Base-by-base conservation (phyloP, 2,329 filamentous ascomycete genomes). In the Pyricularia sp. region DNA sequence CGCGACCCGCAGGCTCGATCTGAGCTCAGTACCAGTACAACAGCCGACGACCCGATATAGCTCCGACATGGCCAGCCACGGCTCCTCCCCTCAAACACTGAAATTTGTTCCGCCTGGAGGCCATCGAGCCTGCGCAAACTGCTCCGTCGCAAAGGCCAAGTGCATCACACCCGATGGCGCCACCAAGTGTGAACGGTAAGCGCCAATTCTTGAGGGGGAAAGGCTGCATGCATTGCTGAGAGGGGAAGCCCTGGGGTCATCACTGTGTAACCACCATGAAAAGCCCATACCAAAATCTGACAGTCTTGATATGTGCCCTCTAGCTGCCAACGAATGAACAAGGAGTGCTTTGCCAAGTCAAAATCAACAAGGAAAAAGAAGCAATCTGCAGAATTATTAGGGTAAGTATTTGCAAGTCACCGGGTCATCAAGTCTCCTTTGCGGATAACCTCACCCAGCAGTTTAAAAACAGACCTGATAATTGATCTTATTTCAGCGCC, bases 41-140 rank as follows among this genome's bases (percentile, higher is more conserved):
- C 40, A 49, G 40, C 40, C 40, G 40, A 49, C 40, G 40, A 49
- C 40, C 40, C 40, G 40, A 49, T n/a, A 19, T n/a, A 49, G 7
- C 40, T 49, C 40, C 40, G 40, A 49, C 4, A 49, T 49, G 40
- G n/a, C 40, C 16, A 49, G 40, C 40, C 40, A 49, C 19, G 40
- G 40, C 19, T 62, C 60, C 3, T 22, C 60, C 22, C 60, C 40
- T 16, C 60, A 62, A 24, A 64, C 31, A 16, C 67, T 70, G 65
- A 70, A 70, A 65, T 71, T 70, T 28, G 69, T 70, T 9, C 69
- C 69, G 1, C 69, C 69, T 1, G 69, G 68, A 60, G 69, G 69
- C 63, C 68, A 70, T 55, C 66, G 70, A 12, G 70, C 70, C 22
- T 71, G 70, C 62, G 67, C 68, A 13, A 68, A 65, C 65, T 71